These are phyloP conservation scores for Calonectria pteridis DNA, from an alignment of 2,329 filamentous ascomycete genomes.

Conservation along the genomic window DNA sequence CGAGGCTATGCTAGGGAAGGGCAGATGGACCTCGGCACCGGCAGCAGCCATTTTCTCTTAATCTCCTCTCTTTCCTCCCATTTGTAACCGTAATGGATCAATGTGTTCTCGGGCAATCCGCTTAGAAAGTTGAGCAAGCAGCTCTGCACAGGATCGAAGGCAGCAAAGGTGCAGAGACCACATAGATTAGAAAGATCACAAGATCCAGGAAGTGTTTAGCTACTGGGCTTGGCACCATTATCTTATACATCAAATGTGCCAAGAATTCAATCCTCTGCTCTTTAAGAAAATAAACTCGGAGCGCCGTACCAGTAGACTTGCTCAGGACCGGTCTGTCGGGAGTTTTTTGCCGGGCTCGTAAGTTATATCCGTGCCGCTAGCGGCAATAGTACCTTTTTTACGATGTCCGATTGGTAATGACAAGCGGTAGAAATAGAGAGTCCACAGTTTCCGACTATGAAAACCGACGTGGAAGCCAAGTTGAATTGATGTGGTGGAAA, in stretches of 20 bases:
- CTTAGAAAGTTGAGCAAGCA: neutral
- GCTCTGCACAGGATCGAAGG: neutral
- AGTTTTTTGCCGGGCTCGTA: neutral
- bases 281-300: neutral
- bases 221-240: neutral
- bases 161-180: no score
- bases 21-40: neutral
- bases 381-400: neutral
- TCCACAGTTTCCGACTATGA: neutral
- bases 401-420: neutral
- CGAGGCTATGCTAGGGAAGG: neutral
- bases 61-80: neutral
- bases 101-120: neutral
- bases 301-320: neutral
- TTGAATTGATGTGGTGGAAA: accelerated
- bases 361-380: neutral
- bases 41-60: neutral
- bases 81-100: neutral
- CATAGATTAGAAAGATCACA: neutral
- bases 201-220: neutral
- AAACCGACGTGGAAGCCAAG: neutral
- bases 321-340: no score
- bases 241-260: neutral
- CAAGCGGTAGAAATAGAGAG: neutral
- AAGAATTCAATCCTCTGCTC: neutral